Percentiles rank a stretch among this genome's conserved stretches.
Evolutionary conservation across 768 basidiomycete genomes (phyloP).

Genomic region (Tricholoma saponaceum): DNA sequence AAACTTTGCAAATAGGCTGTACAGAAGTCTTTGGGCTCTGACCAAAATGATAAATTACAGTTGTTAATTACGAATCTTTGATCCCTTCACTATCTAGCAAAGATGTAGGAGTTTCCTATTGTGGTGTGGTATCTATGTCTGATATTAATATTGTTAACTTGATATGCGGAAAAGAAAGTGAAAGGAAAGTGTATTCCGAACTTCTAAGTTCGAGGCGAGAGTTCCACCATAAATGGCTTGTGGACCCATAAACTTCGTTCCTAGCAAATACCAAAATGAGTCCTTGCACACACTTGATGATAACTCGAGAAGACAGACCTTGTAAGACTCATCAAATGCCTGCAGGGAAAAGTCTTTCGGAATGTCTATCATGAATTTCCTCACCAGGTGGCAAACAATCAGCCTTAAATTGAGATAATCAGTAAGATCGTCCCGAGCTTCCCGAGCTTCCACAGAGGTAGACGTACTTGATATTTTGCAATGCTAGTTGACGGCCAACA

Average conservation of each 20-base stretch:
- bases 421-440: neutral
- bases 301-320: neutral
- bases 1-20: too few relatives aligned
- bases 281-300: neutral
- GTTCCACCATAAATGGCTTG: neutral
- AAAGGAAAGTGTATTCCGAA: neutral
- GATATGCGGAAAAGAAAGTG: too few relatives aligned
- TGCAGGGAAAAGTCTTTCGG: neutral
- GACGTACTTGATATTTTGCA: conserved; percentile 1
- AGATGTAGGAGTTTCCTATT: too few relatives aligned
- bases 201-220: neutral
- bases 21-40: too few relatives aligned
- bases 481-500: neutral
- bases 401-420: neutral
- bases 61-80: too few relatives aligned
- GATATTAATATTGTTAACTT: too few relatives aligned
- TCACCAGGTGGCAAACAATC: neutral
- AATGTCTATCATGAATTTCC: neutral
- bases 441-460: neutral
- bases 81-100: too few relatives aligned
- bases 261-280: neutral
- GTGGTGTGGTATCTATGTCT: too few relatives aligned
- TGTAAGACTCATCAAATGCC: neutral
- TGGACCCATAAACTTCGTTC: neutral
- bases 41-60: too few relatives aligned